Conservation (phyloP, 2,329 filamentous ascomycete genomes). For the Trichoderma guizhouense region DNA sequence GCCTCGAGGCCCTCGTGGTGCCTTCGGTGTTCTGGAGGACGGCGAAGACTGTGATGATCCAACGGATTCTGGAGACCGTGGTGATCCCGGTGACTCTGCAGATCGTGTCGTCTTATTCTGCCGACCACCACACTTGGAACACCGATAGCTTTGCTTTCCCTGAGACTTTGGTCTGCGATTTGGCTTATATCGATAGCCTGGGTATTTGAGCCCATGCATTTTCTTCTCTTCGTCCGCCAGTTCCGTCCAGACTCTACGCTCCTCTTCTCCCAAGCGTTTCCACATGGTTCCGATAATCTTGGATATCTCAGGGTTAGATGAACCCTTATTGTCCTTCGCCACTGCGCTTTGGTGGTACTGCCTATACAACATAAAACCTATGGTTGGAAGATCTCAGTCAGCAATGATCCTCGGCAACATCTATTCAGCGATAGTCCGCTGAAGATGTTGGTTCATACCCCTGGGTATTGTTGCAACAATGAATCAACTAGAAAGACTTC, state of each 20-base stretch:
- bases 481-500: background rate
- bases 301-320: conserved; percentile 93
- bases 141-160: conserved; percentile 56
- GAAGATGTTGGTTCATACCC: background rate
- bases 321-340: conserved; percentile 76
- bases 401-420: conserved; percentile 7
- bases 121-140: conserved; percentile 68
- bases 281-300: conserved; percentile 96
- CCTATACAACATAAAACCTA: conserved; percentile 96
- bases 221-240: conserved; percentile 91
- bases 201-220: conserved; percentile 84
- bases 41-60: background rate
- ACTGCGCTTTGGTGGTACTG: conserved; percentile 86
- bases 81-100: background rate
- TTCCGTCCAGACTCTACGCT: conserved; percentile 82
- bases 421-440: background rate
- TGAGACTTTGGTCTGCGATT: conserved; percentile 52
- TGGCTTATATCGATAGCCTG: conserved; percentile 91
- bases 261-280: conserved; percentile 69
- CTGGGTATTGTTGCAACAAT: background rate
- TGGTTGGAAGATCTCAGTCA: conserved; percentile 27
- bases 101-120: conserved; percentile 59
- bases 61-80: background rate
- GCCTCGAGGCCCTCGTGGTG: background rate
- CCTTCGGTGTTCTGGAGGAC: background rate